A percentile compares a stretch with the other conserved stretches of the same genome.
Evolutionary conservation across 257 asterid genomes (phyloP).

Genomic region (Knoxia roxburghii): DNA sequence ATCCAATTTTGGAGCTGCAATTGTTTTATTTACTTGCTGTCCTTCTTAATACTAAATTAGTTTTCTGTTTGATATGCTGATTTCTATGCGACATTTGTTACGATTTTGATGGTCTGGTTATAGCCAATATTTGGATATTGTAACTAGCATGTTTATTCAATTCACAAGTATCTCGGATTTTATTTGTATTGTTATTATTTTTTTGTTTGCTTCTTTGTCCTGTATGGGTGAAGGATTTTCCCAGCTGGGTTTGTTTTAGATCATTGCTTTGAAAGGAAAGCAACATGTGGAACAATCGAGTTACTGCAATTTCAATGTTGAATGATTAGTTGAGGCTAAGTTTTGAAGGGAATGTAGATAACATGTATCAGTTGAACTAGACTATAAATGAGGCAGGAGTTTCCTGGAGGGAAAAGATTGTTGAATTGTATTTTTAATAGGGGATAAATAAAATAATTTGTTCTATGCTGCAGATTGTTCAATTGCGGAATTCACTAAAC

Average conservation of each 20-base stretch:
- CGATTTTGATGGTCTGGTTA: neutral
- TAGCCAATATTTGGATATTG: neutral
- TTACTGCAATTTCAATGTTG: neutral
- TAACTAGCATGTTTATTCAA: neutral
- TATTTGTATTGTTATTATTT: neutral
- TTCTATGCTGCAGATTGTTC: conserved; percentile 49
- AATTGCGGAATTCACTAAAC: conserved; percentile 57
- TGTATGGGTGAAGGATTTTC: neutral
- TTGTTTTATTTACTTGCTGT: neutral
- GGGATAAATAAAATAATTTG: neutral
- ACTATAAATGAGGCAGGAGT: neutral
- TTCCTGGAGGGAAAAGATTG: too few relatives aligned
- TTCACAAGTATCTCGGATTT: neutral
- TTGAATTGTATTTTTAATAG: neutral
- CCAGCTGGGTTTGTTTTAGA: neutral
- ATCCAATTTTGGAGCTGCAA: neutral
- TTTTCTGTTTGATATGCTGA: neutral
- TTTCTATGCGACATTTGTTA: neutral
- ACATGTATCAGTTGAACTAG: neutral
- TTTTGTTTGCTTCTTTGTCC: neutral
- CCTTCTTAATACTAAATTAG: too few relatives aligned
- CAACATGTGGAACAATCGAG: neutral
- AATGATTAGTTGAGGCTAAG: neutral
- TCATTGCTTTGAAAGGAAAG: neutral
- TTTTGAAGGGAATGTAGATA: neutral